Evolutionary conservation across 1,139 yeast genomes (phyloP), one percentile per base, ranked within the genome.

Genomic region (Protomyces macrosporus): DNA sequence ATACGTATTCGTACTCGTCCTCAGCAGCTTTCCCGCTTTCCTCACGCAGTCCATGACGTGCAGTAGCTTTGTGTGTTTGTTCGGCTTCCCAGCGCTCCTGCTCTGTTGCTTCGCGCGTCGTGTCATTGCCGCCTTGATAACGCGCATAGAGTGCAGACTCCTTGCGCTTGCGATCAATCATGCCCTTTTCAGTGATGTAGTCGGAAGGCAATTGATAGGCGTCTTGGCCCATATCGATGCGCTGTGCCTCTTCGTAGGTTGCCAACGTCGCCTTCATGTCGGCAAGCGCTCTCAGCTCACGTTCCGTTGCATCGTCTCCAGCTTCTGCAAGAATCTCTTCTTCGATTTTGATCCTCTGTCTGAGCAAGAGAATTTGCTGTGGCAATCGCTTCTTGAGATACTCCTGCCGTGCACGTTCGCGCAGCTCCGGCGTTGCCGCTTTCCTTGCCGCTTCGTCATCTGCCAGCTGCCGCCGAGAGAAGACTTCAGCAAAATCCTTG

Each of bases 1-100:
- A 90, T 0, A 90, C 96, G 73, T 82, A 90, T 35, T 89, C 95
- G 71, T 87, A 88, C 45, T 84, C 77, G 5, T 81, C 78, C 16
- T 78, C 57, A 63, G 76, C 69, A 68, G 51, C n/a, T n/a, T 3
- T 52, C 35, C 62, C 69, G 60, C 1, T 63, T 45, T 68, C 33
- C 30, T 56, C 58, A 36, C 60, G 53, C 12, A 32, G 30, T 9
- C 60, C 53, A 37, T 56, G 66, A 16, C 33, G 45, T 6, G 61
- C 48, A 0, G 65, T 75, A 0, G 87, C 86, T 66, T 81, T 80
- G n/a, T 76, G 72, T 23, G 81, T 74, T 71, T 87, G 91, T 35
- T 84, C 84, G 1, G 74, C 70, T 70, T 86, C 93, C 95, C 95
- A 88, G 61, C 78, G 80, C 57, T 79, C 80, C 55, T 77, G 80